Percentiles rank a stretch among this genome's conserved stretches.
Conservation (phyloP, 768 basidiomycete genomes). For the Chalciporus piperatus region DNA sequence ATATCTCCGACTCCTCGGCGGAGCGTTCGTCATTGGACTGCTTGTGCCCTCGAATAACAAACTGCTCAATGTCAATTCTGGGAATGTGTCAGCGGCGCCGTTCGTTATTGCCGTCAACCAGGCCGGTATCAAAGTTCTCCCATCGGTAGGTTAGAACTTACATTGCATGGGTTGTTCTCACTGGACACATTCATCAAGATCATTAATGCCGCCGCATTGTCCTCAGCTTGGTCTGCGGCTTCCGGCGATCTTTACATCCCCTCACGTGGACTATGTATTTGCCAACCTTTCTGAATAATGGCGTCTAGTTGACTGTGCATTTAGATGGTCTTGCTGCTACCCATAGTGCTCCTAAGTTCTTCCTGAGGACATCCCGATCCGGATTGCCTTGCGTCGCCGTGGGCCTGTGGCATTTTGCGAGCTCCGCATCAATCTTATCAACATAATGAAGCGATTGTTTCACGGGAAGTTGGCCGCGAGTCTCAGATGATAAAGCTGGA, state of each 20-base stretch:
- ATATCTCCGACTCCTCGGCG: slow-evolving; percentile 40
- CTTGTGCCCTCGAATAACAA: slow-evolving; percentile 45
- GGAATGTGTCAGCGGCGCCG: slow-evolving; percentile 43
- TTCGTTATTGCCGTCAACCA: slow-evolving; percentile 51
- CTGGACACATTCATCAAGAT: slow-evolving; percentile 9
- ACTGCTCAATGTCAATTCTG: slow-evolving; percentile 32
- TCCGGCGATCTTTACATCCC: slow-evolving; percentile 35
- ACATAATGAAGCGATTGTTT: no score
- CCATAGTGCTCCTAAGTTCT: slow-evolving; percentile 50
- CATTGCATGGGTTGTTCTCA: not conserved
- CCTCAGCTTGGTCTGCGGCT: slow-evolving; percentile 41
- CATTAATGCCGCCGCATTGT: slow-evolving; percentile 37
- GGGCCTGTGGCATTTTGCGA: slow-evolving; percentile 28
- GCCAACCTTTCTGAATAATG: not conserved
- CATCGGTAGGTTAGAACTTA: slow-evolving; percentile 32
- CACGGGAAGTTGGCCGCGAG: no score
- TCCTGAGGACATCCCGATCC: slow-evolving; percentile 34
- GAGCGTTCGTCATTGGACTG: slow-evolving; percentile 42
- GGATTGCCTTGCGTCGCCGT: slow-evolving; percentile 48
- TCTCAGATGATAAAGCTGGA: no score
- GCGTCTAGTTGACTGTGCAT: slow-evolving; percentile 22
- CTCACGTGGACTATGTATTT: slow-evolving; percentile 33
- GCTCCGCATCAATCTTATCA: no score
- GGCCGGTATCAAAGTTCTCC: slow-evolving; percentile 53
- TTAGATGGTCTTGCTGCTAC: slow-evolving; percentile 49